phyloP scores from a whole-genome alignment of 495 filamentous ascomycete species.

The Entonaema liquescens region DNA sequence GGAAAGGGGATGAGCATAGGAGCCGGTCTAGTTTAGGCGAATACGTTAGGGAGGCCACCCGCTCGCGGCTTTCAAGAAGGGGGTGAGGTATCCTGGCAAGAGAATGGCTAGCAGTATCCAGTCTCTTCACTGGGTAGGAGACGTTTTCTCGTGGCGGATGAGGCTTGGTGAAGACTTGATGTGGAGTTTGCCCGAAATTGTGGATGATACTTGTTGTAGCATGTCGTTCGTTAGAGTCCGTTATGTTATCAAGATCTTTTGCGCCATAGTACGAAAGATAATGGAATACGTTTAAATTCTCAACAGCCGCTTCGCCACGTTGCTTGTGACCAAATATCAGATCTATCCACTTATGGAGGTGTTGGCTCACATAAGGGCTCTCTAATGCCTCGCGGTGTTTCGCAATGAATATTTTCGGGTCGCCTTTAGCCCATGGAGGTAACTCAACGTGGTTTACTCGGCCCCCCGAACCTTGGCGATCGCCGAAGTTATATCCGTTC shows the following conservation, averaged over 20 bases:
- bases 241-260: constrained; percentile 89
- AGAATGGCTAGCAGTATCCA: constrained; percentile 81
- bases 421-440: constrained; percentile 96
- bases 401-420: constrained; percentile 93
- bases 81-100: constrained; percentile 84
- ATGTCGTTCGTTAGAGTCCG: constrained; percentile 82
- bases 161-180: constrained; percentile 86
- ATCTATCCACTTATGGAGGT: constrained; percentile 95
- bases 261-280: constrained; percentile 94
- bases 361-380: constrained; percentile 89
- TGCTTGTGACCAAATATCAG: constrained; percentile 96
- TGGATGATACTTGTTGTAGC: constrained; percentile 96
- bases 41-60: constrained; percentile 81
- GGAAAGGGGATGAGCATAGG: constrained; percentile 81
- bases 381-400: constrained; percentile 95
- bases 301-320: constrained; percentile 89
- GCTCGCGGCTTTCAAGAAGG: constrained; percentile 81
- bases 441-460: constrained; percentile 83
- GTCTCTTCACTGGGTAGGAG: constrained; percentile 65
- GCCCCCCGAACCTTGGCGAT: constrained; percentile 79
- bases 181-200: constrained; percentile 97
- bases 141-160: constrained; percentile 78
- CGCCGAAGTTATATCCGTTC: constrained; percentile 92
- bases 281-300: constrained; percentile 94
- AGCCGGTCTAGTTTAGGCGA: constrained; percentile 81